These are phyloP conservation scores for Nigrograna mackinnonii DNA, from an alignment of 2,329 filamentous ascomycete genomes.

Conservation along the genomic window DNA sequence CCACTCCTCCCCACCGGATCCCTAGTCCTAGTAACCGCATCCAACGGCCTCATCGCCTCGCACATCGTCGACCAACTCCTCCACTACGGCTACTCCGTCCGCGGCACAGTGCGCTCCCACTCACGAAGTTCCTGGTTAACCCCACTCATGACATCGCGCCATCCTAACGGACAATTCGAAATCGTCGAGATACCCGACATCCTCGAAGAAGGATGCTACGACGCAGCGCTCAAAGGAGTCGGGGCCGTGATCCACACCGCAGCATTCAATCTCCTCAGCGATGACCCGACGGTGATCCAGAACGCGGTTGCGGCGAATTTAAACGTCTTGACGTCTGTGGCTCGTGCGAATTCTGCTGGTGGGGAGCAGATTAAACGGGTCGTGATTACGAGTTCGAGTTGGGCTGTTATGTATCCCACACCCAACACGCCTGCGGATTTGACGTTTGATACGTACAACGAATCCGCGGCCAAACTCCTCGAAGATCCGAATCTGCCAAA, in stretches of 20 bases:
- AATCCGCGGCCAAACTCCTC: conserved; percentile 27
- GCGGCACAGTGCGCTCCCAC: conserved; percentile 48
- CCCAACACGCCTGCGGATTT: conserved; percentile 36
- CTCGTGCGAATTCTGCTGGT: conserved; percentile 26
- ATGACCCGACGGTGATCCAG: conserved; percentile 46
- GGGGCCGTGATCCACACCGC: conserved; percentile 49
- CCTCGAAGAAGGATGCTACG: conserved; percentile 38
- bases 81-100: conserved; percentile 45
- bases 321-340: conserved; percentile 43
- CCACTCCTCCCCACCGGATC: conserved; percentile 4
- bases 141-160: conserved; percentile 5
- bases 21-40: conserved; percentile 47
- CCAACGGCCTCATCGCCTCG: conserved; percentile 50
- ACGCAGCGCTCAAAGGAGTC: conserved; percentile 42
- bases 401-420: conserved; percentile 32
- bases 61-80: conserved; percentile 50
- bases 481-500: conserved; percentile 23
- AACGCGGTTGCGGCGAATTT: conserved; percentile 35
- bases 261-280: conserved; percentile 31
- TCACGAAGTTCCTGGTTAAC: conserved; percentile 35
- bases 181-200: conserved; percentile 46
- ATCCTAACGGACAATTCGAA: conserved; percentile 35
- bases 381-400: conserved; percentile 46
- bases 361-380: conserved; percentile 39
- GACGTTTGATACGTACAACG: conserved; percentile 34